Conservation (phyloP, 1,284 basidiomycete genomes). For the Meira miltonrushii region DNA sequence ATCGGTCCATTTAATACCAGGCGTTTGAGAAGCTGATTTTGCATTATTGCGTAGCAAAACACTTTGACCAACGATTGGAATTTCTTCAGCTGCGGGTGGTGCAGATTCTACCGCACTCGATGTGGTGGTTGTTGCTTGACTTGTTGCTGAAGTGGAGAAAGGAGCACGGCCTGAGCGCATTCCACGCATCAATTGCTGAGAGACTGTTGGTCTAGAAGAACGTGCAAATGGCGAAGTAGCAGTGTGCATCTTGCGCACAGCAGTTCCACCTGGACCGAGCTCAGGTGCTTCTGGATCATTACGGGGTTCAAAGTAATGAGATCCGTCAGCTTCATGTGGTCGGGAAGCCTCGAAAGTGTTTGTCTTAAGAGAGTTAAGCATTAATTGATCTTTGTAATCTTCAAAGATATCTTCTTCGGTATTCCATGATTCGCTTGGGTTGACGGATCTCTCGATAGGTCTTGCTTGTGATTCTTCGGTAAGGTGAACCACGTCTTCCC, state of each 20-base stretch:
- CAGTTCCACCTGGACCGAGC: constrained; percentile 12
- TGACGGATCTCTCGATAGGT: constrained; percentile 36
- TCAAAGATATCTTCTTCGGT: constrained; percentile 43
- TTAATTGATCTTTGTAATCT: constrained; percentile 38
- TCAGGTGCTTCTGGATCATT: constrained; percentile 23
- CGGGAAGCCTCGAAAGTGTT: constrained; percentile 27
- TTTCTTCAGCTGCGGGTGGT: constrained; percentile 12
- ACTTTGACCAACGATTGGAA: constrained; percentile 22
- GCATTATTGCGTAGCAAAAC: constrained; percentile 28
- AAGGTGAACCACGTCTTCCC: constrained; percentile 38
- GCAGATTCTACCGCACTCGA: constrained; percentile 13
- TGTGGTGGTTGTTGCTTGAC: not conserved
- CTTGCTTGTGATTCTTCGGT: constrained; percentile 33
- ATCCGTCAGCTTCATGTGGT: constrained; percentile 28
- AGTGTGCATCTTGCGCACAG: constrained; percentile 4
- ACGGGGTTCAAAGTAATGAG: constrained; percentile 39
- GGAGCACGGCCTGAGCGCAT: constrained; percentile 14
- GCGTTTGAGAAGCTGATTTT: constrained; percentile 32
- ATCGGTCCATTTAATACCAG: constrained; percentile 31
- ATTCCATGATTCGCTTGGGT: constrained; percentile 39
- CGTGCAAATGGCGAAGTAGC: constrained; percentile 12
- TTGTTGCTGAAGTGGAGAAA: constrained; percentile 28
- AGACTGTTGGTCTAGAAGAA: constrained; percentile 25
- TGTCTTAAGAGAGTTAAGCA: constrained; percentile 33
- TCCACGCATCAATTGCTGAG: constrained; percentile 23